phyloP scores from a whole-genome alignment of 257 asterid genomes.

The Fraxinus excelsior region DNA sequence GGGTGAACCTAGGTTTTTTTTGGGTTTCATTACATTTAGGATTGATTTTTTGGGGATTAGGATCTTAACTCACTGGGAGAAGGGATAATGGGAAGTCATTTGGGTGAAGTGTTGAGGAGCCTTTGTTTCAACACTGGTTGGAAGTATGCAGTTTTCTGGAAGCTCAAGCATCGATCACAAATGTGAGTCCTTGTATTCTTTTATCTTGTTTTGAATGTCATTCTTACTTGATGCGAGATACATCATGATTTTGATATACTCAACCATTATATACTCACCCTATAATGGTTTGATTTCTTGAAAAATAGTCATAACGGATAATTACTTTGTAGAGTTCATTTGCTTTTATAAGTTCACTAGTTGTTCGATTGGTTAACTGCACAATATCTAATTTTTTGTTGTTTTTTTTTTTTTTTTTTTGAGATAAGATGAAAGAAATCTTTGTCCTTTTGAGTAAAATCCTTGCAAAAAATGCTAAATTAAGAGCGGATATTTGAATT shows the following conservation, averaged over 20 bases:
- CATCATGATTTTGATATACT: not conserved
- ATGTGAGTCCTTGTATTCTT: conserved; percentile 60
- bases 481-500: not conserved
- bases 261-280: not conserved
- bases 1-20: conserved; percentile 44
- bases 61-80: conserved; percentile 38
- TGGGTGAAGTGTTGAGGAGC: conserved; percentile 70
- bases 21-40: conserved; percentile 45
- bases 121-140: conserved; percentile 78
- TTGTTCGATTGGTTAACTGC: conserved; percentile 1
- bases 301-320: not conserved
- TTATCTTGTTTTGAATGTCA: not conserved
- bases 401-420: not conserved
- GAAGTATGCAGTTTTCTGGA: conserved; percentile 95
- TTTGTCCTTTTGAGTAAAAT: not conserved
- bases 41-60: conserved; percentile 52
- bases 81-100: conserved; percentile 66
- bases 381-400: not conserved
- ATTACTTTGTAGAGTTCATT: not conserved
- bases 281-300: not conserved
- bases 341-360: conserved; percentile 12
- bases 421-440: conserved; percentile 2
- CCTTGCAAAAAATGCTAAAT: not conserved
- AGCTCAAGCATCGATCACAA: conserved; percentile 73
- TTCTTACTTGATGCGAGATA: not conserved